phyloP scores from a whole-genome alignment of 1,284 basidiomycete genomes.

The Golubevia pallescens region DNA sequence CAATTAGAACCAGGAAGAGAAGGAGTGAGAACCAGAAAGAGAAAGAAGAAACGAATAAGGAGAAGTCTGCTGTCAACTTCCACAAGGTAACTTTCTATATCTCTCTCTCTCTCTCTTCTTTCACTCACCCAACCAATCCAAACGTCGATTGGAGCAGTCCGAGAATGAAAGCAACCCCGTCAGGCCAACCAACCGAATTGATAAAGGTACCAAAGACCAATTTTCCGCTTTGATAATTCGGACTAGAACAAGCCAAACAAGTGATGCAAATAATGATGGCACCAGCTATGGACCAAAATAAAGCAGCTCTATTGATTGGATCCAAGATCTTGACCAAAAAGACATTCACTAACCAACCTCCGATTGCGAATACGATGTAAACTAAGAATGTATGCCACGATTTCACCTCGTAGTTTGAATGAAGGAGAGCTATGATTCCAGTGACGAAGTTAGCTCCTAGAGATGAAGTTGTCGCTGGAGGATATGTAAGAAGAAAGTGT shows the following conservation, averaged over 20 bases:
- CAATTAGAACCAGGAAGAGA: neutral
- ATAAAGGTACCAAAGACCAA: slow-evolving; percentile 66
- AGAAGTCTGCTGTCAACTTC: too few species aligned
- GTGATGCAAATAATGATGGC: slow-evolving; percentile 65
- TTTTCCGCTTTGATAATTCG: slow-evolving; percentile 62
- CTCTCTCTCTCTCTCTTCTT: too few species aligned
- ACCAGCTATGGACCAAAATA: slow-evolving; percentile 63
- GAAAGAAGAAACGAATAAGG: neutral
- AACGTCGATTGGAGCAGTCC: slow-evolving; percentile 66
- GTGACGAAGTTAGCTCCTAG: slow-evolving; percentile 60
- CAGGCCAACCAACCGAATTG: slow-evolving; percentile 67
- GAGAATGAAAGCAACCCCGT: slow-evolving; percentile 66
- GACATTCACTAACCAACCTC: slow-evolving; percentile 41
- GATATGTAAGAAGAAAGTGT: too few species aligned
- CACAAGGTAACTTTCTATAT: neutral
- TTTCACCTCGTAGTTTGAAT: slow-evolving; percentile 51
- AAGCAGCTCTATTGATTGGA: slow-evolving; percentile 18
- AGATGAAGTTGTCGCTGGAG: slow-evolving; percentile 27
- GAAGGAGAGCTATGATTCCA: slow-evolving; percentile 63
- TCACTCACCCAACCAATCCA: slow-evolving; percentile 65
- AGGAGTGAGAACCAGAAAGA: neutral
- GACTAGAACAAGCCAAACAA: slow-evolving; percentile 58
- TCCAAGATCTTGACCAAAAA: slow-evolving; percentile 39
- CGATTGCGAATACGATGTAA: slow-evolving; percentile 36
- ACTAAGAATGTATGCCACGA: slow-evolving; percentile 29